Base-by-base conservation (phyloP, 176 grass and related monocot genomes). In the Thinopyrum elongatum region DNA sequence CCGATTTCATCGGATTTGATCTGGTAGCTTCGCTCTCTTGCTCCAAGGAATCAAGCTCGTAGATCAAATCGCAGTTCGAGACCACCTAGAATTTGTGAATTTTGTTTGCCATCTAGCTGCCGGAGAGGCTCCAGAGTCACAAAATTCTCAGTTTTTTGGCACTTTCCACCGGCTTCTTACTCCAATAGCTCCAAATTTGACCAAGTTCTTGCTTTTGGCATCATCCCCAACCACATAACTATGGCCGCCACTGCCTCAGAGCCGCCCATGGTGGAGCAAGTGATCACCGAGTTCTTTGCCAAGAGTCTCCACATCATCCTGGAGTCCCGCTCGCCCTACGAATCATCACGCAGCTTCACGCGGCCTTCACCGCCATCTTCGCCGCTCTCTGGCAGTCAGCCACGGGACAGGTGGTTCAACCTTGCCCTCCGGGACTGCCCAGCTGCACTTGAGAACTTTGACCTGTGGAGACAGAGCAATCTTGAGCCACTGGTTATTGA, bases 251-350 rank as follows among this genome's bases (percentile, higher is more conserved):
- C 79, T 25, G 26, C 65, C 13, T 83, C 95, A 25, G 95, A 95
- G 59, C 81, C 95, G n/a, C 87, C 95, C 49, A 90, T 87, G 59
- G 87, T 91, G n/a, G 95, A 98, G 82, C 95, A 98, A 72, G 93
- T 98, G 57, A 98, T 98, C 74, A 98, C 95, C 0, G 95, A 95
- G 75, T 93, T 98, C 72, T 95, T 98, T 23, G 93, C 93, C 53
- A 98, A 98, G 84, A 95, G 91, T 78, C 93, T 98, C 25, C 95
- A 94, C 86, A 95, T 98, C 77, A 94, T 98, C 80, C 90, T 98
- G 38, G 89, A 98, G 90, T 98, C 91, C 1, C 89, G 95, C 38
- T 98, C 95, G 30, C 95, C 95, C 3, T 98, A 92, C 2, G 93
- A 90, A 4, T 98, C 93, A 8, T 95, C 93, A 0, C 95, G 93